Percentiles rank a stretch among this genome's conserved stretches.
Evolutionary conservation across 345 rosid genomes (phyloP).

Genomic region (Sisymbrium irio): DNA sequence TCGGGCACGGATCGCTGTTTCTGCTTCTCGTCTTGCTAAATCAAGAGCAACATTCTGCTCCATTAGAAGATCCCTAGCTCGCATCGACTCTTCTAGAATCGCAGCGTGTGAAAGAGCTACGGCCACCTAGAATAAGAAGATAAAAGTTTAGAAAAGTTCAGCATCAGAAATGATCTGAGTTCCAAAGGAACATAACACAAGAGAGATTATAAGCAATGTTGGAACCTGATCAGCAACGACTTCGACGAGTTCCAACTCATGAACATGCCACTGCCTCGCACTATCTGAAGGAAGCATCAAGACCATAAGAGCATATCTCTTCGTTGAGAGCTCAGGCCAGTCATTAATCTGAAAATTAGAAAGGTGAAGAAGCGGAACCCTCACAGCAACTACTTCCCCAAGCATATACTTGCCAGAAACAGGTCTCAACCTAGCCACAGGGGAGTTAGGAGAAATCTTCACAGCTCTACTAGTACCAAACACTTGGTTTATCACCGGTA

Average conservation of each 20-base stretch:
- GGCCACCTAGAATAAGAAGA: slow-evolving; percentile 61
- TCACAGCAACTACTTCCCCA: slow-evolving; percentile 93
- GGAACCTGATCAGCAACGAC: slow-evolving; percentile 98
- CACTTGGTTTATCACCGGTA: slow-evolving; percentile 90
- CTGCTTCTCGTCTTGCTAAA: slow-evolving; percentile 90
- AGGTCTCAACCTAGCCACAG: slow-evolving; percentile 83
- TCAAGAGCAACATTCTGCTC: slow-evolving; percentile 96
- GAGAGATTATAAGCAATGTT: neutral
- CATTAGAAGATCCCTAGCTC: slow-evolving; percentile 97
- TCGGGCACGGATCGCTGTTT: slow-evolving; percentile 91
- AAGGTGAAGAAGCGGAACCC: slow-evolving; percentile 96
- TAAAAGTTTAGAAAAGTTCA: neutral
- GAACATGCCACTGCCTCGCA: slow-evolving; percentile 98
- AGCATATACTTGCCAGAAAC: slow-evolving; percentile 76
- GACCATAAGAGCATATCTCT: slow-evolving; percentile 93
- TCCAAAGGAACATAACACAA: neutral
- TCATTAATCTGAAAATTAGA: slow-evolving; percentile 94
- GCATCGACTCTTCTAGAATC: slow-evolving; percentile 93
- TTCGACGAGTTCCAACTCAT: slow-evolving; percentile 98
- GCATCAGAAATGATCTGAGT: neutral
- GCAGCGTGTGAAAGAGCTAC: slow-evolving; percentile 99
- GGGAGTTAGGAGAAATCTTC: slow-evolving; percentile 86
- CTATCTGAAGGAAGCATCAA: slow-evolving; percentile 98
- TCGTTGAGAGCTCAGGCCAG: slow-evolving; percentile 98
- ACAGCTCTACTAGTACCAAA: slow-evolving; percentile 67